Conservation (phyloP, 2,329 filamentous ascomycete species). For the Apiospora saccharicola region DNA sequence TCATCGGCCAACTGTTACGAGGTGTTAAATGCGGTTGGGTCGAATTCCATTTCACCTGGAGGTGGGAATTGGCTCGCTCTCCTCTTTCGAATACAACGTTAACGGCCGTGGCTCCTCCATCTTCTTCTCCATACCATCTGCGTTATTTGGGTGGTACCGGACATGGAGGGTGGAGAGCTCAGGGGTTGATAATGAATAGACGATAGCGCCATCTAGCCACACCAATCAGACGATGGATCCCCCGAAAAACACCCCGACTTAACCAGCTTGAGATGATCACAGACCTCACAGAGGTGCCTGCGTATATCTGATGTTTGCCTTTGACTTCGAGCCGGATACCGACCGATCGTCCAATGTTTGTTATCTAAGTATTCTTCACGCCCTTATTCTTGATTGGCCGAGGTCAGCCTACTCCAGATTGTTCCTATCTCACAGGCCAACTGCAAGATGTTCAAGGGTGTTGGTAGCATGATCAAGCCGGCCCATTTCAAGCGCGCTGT, state of each 20-base stretch:
- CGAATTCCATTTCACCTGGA: slow-evolving; percentile 10
- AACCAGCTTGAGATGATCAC: background rate
- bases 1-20: background rate
- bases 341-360: slow-evolving; percentile 15
- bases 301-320: slow-evolving; percentile 2
- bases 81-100: slow-evolving; percentile 4
- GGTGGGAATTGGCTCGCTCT: slow-evolving; percentile 11
- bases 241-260: slow-evolving; percentile 10
- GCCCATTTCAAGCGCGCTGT: background rate
- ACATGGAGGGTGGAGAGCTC: slow-evolving; percentile 9
- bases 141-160: background rate
- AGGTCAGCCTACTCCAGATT: background rate
- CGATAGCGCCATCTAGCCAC: slow-evolving; percentile 1
- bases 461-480: background rate
- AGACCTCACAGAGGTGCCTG: background rate
- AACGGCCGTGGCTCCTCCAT: slow-evolving; percentile 5
- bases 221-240: slow-evolving; percentile 4
- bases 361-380: background rate
- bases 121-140: background rate
- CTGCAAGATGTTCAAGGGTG: background rate
- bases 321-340: slow-evolving; percentile 5
- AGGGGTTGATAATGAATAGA: slow-evolving; percentile 14
- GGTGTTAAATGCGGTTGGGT: background rate
- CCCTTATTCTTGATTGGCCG: background rate
- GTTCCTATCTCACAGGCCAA: background rate